Conservation (phyloP, 2,329 filamentous ascomycete species). For the Bimuria novae-zelandiae region DNA sequence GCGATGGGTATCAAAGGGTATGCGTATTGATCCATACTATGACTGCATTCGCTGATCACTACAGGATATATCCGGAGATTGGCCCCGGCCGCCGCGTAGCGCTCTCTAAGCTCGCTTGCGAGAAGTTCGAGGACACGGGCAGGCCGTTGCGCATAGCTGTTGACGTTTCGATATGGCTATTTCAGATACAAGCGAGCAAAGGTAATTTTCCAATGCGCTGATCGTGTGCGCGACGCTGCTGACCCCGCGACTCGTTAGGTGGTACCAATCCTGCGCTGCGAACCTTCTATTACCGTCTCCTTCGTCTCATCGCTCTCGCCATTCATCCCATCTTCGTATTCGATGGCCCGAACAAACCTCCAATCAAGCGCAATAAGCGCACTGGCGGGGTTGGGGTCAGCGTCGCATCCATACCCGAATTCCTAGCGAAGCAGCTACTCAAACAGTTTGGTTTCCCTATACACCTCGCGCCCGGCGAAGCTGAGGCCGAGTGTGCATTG, state of each 20-base stretch:
- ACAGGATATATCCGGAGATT: conserved; percentile 87
- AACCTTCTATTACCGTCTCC: conserved; percentile 88
- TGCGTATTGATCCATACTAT: conserved; percentile 3
- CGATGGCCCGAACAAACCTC: conserved; percentile 82
- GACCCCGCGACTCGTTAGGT: too few relatives aligned
- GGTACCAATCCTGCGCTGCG: conserved; percentile 88
- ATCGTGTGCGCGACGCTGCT: too few relatives aligned
- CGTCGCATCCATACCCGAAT: conserved; percentile 69
- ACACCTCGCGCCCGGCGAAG: conserved; percentile 90
- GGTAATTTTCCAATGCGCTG: too few relatives aligned
- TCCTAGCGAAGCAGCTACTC: conserved; percentile 81
- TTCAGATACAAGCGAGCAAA: conserved; percentile 83
- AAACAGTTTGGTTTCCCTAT: conserved; percentile 81
- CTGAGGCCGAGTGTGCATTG: conserved; percentile 92
- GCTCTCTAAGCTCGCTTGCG: conserved; percentile 78
- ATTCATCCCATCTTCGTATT: conserved; percentile 90
- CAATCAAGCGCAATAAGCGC: conserved; percentile 84
- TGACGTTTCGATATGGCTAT: conserved; percentile 97
- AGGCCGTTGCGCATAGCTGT: conserved; percentile 85
- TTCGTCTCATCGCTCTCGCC: conserved; percentile 75
- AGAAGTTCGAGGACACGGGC: conserved; percentile 71
- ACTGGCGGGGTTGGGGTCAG: conserved; percentile 63
- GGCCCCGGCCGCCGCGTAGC: conserved; percentile 79
- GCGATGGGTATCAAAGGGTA: conserved; percentile 49
- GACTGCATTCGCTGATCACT: conserved; percentile 18